Evolutionary conservation across 2,329 filamentous ascomycete genomes (phyloP), one percentile per base, ranked within the genome.

Genomic region (Pyricularia grisea): DNA sequence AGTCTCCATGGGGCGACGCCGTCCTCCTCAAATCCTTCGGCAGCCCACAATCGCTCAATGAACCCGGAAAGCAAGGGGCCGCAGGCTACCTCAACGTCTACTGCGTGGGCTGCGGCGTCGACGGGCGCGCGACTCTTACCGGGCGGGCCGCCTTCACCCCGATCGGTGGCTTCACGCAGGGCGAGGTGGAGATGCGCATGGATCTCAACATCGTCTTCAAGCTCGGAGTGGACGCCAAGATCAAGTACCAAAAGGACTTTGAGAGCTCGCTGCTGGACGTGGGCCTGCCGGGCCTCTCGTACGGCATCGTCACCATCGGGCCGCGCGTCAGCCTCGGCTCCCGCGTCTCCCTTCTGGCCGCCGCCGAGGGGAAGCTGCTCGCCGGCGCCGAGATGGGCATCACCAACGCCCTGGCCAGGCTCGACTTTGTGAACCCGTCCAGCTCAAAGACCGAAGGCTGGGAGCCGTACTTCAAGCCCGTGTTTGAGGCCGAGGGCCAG

Each of bases 301-400:
- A 71, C 66, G 75, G 75, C 20, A 68, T 75, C 67, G 70, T 77
- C 17, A 72, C 71, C 36, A 71, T 77, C 23, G 75, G 74, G 0
- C 76, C 75, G 4, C 71, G 69, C 30, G 68, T 77, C 36, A 69
- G 70, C 20, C 70, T 77, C 31, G 73, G 73, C 9, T 69, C 74
- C 14, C 70, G 68, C 25, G 72, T 74, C 23, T 69, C 30, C 3
- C 66, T 78, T 31, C 71, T 73, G 11, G 74, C 74, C 3, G 70
- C 70, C 1, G 73, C 74, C 10, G 69, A 71, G 17, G 76, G 76
- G 20, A 69, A 70, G 28, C 67, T 78, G 5, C 72, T 78, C 23
- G 76, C 73, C 11, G 75, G 76, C 9, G 77, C 73, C 6, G 75
- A 77, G 67, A 74, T 77, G 72, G 75, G 74, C 10, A 58, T 77